Conservation (phyloP, 306 rosid species). For the Mimosa bimucronata region DNA sequence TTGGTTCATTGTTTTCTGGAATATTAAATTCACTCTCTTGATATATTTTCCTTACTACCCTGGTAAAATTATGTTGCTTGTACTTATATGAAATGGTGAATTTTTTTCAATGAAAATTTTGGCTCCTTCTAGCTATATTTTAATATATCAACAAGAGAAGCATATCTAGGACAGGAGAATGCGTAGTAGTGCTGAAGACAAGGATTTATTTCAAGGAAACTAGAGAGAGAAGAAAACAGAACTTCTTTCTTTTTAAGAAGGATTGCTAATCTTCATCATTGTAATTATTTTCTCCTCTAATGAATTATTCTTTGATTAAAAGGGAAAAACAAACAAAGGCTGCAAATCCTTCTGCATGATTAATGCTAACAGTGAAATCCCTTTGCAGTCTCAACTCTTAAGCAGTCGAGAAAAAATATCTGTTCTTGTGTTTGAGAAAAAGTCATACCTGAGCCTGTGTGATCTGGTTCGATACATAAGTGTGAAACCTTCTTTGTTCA, state of each 20-base stretch:
- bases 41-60: conserved; percentile 4
- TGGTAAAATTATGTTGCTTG: conserved; percentile 9
- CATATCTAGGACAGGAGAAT: conserved; percentile 3
- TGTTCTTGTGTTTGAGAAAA: not conserved
- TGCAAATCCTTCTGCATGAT: not conserved
- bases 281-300: not conserved
- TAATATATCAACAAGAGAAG: conserved; percentile 3
- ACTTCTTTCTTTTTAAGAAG: not conserved
- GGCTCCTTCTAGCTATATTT: conserved; percentile 7
- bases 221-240: not conserved
- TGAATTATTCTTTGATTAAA: not conserved
- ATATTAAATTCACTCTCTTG: not conserved
- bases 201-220: not conserved
- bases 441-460: not conserved
- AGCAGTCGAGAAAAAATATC: not conserved
- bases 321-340: not conserved
- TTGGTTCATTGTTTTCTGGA: not conserved
- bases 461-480: not conserved
- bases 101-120: not conserved
- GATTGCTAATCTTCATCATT: not conserved
- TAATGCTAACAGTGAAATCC: no score
- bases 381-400: not conserved
- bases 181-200: not conserved
- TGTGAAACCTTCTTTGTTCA: not conserved
- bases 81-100: conserved; percentile 4